phyloP scores from a whole-genome alignment of 2,329 filamentous ascomycete species.

The Trichoderma lentiforme region DNA sequence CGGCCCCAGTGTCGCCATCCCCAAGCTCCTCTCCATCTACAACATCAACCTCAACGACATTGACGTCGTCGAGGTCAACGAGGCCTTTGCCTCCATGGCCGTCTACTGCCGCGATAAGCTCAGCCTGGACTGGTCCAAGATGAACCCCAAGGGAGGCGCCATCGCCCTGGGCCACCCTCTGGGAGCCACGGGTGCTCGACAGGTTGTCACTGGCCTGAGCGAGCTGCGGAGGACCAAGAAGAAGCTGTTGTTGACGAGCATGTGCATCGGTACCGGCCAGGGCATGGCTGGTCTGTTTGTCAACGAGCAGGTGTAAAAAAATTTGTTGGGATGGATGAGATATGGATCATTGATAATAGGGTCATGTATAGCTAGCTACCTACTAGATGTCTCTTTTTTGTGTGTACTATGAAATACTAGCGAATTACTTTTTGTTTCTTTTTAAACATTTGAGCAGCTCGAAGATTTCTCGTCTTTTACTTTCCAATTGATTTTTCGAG shows the following conservation, averaged over 20 bases:
- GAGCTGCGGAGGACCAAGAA: constrained; percentile 81
- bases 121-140: constrained; percentile 68
- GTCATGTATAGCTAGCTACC: neutral
- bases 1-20: constrained; percentile 68
- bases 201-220: constrained; percentile 86
- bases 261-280: constrained; percentile 74
- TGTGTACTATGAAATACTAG: constrained; percentile 7
- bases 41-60: constrained; percentile 76
- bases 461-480: neutral
- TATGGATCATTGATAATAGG: neutral
- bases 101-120: constrained; percentile 83
- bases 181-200: constrained; percentile 72
- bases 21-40: constrained; percentile 81
- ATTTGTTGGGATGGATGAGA: neutral
- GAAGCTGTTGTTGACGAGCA: constrained; percentile 87
- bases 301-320: constrained; percentile 18
- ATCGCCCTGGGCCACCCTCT: constrained; percentile 81
- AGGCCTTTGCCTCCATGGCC: constrained; percentile 97
- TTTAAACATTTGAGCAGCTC: too few species aligned
- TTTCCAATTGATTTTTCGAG: neutral
- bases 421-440: neutral
- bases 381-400: neutral
- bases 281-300: constrained; percentile 65
- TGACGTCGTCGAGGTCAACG: constrained; percentile 91
- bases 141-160: constrained; percentile 78